Evolutionary conservation across 495 filamentous ascomycete genomes (phyloP).

Genomic region (Aspergillus bridgeri): DNA sequence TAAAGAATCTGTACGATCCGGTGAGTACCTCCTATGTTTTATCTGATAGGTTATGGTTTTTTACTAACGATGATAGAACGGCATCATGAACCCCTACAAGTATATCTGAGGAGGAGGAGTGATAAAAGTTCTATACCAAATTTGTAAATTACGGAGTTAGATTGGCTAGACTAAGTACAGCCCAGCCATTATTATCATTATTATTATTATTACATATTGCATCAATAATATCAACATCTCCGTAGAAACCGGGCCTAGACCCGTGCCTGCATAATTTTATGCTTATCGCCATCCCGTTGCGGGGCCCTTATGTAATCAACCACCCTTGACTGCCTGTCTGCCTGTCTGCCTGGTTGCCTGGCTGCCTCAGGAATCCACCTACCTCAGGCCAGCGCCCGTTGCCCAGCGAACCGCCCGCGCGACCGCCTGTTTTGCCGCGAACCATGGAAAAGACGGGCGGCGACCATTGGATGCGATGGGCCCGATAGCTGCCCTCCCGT

Average conservation of each 20-base stretch:
- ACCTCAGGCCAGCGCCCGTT: constrained; percentile 34
- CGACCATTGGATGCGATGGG: constrained; percentile 21
- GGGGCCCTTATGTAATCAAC: too few relatives aligned
- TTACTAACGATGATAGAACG: constrained; percentile 54
- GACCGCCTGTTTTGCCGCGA: constrained; percentile 26
- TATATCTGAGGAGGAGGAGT: constrained; percentile 51
- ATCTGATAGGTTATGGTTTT: too few relatives aligned
- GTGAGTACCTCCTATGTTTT: constrained; percentile 50
- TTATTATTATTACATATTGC: too few relatives aligned
- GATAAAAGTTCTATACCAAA: constrained; percentile 3
- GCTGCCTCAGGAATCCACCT: constrained; percentile 11
- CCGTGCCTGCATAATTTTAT: neutral
- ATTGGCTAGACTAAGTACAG: too few relatives aligned
- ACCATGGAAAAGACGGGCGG: constrained; percentile 20
- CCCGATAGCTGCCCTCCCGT: constrained; percentile 7
- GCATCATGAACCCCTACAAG: constrained; percentile 94
- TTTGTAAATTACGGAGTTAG: neutral
- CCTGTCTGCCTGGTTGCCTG: too few relatives aligned
- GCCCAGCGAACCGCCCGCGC: constrained; percentile 41
- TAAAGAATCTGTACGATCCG: constrained; percentile 89
- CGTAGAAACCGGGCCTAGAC: too few relatives aligned
- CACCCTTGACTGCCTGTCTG: too few relatives aligned
- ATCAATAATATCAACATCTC: too few relatives aligned
- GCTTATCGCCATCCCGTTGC: neutral
- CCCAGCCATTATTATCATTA: too few relatives aligned